Evolutionary conservation across 2,329 filamentous ascomycete genomes (phyloP).

Genomic region (Microascus cirrosus): DNA sequence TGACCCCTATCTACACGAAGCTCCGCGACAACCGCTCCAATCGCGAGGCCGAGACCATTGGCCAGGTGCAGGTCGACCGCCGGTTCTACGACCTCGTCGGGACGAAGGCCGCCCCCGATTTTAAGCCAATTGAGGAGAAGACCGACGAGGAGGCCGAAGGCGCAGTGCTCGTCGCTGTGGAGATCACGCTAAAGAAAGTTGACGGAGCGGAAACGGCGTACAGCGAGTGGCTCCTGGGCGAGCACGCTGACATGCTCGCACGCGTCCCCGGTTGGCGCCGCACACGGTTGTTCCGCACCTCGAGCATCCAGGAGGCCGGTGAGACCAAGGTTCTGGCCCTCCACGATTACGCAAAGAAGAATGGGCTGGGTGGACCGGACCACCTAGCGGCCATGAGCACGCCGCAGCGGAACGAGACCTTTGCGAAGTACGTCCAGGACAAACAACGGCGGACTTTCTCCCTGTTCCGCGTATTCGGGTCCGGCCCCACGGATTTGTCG

Average conservation of each 20-base stretch:
- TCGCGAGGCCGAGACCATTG: slow-evolving; percentile 42
- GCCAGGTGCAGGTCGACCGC: slow-evolving; percentile 52
- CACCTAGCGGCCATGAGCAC: slow-evolving; percentile 53
- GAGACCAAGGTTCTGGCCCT: slow-evolving; percentile 49
- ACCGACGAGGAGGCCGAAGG: slow-evolving; percentile 47
- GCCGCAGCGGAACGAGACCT: slow-evolving; percentile 47
- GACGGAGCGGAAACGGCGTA: slow-evolving; percentile 41
- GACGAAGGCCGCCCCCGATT: slow-evolving; percentile 42
- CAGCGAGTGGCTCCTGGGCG: slow-evolving; percentile 61
- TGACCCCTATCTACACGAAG: slow-evolving; percentile 56
- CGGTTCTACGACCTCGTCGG: slow-evolving; percentile 59
- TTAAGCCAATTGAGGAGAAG: slow-evolving; percentile 47
- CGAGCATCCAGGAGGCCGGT: slow-evolving; percentile 43
- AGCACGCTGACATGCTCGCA: slow-evolving; percentile 61
- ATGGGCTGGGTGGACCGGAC: slow-evolving; percentile 55
- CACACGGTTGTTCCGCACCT: slow-evolving; percentile 58
- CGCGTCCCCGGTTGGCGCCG: slow-evolving; percentile 72
- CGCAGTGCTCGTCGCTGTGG: slow-evolving; percentile 51
- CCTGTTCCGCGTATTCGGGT: slow-evolving; percentile 72
- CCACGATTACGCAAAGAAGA: slow-evolving; percentile 59
- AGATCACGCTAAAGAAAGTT: slow-evolving; percentile 40
- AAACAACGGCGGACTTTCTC: slow-evolving; percentile 52
- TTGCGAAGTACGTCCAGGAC: slow-evolving; percentile 43
- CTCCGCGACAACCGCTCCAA: slow-evolving; percentile 47
- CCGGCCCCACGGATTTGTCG: slow-evolving; percentile 57